Percentiles rank a stretch among this genome's conserved stretches.
Evolutionary conservation across 768 basidiomycete species (phyloP).

Genomic region (Leccinum barrowsii): DNA sequence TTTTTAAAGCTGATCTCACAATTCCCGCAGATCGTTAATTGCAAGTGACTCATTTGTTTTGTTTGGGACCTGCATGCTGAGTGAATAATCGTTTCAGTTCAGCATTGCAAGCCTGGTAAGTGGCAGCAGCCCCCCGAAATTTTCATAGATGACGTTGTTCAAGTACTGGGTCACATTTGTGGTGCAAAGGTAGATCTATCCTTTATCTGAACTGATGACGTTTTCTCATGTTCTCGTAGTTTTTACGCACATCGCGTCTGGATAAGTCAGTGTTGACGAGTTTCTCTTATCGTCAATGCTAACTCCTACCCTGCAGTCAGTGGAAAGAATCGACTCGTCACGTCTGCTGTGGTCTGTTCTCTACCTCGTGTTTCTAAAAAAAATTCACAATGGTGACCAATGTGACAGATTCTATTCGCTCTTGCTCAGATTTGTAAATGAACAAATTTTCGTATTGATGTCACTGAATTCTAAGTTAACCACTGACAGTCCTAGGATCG

Average conservation of each 20-base stretch:
- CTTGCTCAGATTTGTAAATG: slow-evolving; percentile 14
- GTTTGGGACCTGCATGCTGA: not conserved
- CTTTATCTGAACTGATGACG: not conserved
- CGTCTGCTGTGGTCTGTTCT: slow-evolving; percentile 14
- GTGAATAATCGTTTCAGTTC: not conserved
- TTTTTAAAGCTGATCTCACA: not conserved
- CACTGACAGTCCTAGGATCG: slow-evolving; percentile 10
- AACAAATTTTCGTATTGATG: not conserved
- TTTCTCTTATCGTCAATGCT: not conserved
- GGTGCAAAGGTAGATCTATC: slow-evolving; percentile 16
- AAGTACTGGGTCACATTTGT: slow-evolving; percentile 19
- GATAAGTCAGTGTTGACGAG: slow-evolving; percentile 17
- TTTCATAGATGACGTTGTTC: not conserved
- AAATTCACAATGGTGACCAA: not conserved
- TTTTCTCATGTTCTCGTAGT: slow-evolving; percentile 6
- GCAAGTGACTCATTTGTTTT: not conserved
- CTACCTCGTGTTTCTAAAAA: not conserved
- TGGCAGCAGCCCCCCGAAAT: not conserved
- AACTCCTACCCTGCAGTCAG: slow-evolving; percentile 16
- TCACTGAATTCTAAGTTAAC: not conserved
- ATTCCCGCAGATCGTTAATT: not conserved
- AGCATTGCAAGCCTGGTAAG: slow-evolving; percentile 3
- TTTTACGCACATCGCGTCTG: slow-evolving; percentile 28
- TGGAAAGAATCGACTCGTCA: slow-evolving; percentile 12
- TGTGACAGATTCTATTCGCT: slow-evolving; percentile 5